Evolutionary conservation across 2,329 filamentous ascomycete species (phyloP), one percentile per base, ranked within the genome.

Genomic region (Talaromyces sp.): DNA sequence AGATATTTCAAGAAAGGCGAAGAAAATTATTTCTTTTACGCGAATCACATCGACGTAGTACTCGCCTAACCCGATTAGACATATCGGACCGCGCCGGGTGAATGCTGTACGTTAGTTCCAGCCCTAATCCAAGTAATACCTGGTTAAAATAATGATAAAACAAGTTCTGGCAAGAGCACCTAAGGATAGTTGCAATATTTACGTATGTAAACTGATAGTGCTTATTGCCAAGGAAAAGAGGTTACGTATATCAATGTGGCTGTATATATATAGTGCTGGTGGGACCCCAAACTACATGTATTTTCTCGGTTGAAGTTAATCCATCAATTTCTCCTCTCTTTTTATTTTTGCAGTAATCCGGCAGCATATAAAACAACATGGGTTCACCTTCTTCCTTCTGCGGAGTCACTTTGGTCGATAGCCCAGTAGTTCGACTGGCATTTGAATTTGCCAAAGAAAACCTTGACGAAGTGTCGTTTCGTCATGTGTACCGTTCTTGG

Each of bases 401-500:
- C 3, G 36, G 36, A 14, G 36, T 40, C 14, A 40, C 36, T 40
- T n/a, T 40, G 8, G 16, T n/a, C 5, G 16, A n/a, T 16, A 40
- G 36, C 36, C 16, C 6, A 6, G 14, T 40, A 5, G 36, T 40
- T n/a, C 36, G 36, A 40, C 5, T 40, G 5, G 36, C 36, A n/a
- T 7, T 40, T n/a, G 5, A 40, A 40, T 40, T n/a, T 40, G 36
- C 14, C 5, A 40, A n/a, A 16, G 12, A 40, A n/a, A 40, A 40
- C 8, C 36, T 40, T 40, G 36, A 40, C 3, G 5, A 40, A 40
- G 36, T 40, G 4, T 40, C 36, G 6, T 40, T 60, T 63, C 65
- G 67, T 34, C 65, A 67, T 56, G 68, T 75, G 54, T 67, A 73
- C 53, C 74, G 76, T 8, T 73, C 73, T 10, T 73, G 73, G 65